Conservation (phyloP, 2,329 filamentous ascomycete species). For the Scopulariopsis brevicaulis region DNA sequence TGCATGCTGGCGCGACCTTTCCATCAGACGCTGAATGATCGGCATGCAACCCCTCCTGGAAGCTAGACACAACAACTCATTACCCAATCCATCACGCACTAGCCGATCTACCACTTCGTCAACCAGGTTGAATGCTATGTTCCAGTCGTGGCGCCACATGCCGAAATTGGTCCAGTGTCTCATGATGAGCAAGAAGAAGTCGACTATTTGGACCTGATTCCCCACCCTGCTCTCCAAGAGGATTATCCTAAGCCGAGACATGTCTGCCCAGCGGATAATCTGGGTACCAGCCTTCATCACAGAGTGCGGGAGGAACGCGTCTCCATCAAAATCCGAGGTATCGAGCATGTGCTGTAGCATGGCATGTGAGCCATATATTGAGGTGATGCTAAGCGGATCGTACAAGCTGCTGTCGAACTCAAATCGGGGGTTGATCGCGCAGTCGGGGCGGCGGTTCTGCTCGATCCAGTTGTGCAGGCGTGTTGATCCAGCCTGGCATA, state of each 20-base stretch:
- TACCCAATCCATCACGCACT: not conserved
- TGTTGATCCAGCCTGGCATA: constrained; percentile 14
- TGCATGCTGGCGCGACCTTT: not conserved
- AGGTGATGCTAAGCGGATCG: constrained; percentile 21
- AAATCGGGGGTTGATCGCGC: constrained; percentile 16
- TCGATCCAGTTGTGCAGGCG: constrained; percentile 18
- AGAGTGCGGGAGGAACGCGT: constrained; percentile 7
- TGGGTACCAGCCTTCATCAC: constrained; percentile 13
- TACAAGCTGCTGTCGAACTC: constrained; percentile 17
- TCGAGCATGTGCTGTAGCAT: constrained; percentile 17
- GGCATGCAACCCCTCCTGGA: not conserved
- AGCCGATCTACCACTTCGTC: not conserved
- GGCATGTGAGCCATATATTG: constrained; percentile 19
- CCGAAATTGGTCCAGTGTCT: constrained; percentile 5
- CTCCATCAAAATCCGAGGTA: constrained; percentile 9
- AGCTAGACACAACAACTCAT: not conserved
- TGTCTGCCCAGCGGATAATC: constrained; percentile 15
- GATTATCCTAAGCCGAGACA: constrained; percentile 12
- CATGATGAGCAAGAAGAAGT: constrained; percentile 9
- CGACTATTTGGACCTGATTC: constrained; percentile 10
- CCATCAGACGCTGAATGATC: not conserved
- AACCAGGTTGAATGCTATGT: not conserved
- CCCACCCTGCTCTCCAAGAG: constrained; percentile 8
- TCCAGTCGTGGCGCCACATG: not conserved
- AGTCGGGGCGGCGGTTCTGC: constrained; percentile 19